phyloP scores from a whole-genome alignment of 2,329 filamentous ascomycete species.

The Pseudocercospora ulei region DNA sequence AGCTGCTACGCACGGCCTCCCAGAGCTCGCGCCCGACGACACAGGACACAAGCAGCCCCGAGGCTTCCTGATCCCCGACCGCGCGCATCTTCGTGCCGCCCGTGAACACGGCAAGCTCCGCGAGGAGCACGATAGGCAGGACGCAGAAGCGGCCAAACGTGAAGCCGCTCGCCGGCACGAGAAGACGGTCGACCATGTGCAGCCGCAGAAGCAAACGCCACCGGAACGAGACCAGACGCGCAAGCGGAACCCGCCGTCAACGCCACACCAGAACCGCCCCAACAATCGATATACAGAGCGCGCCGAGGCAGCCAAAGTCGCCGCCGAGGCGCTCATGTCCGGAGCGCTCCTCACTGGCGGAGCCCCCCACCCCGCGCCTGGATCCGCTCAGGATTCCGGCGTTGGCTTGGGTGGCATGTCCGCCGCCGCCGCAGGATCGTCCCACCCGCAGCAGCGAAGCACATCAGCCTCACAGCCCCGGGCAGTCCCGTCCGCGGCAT shows the following conservation, averaged over 20 bases:
- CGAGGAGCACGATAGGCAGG: constrained; percentile 1
- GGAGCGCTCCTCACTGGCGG: constrained; percentile 19
- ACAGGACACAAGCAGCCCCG: background rate
- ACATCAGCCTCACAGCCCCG: constrained; percentile 10
- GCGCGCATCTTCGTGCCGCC: constrained; percentile 10
- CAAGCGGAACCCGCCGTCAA: constrained; percentile 9
- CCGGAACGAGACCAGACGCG: constrained; percentile 4
- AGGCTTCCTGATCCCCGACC: constrained; percentile 8
- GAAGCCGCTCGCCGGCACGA: constrained; percentile 5
- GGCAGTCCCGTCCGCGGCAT: constrained; percentile 11
- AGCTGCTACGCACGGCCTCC: constrained; percentile 2
- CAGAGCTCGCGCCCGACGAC: background rate
- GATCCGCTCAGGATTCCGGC: constrained; percentile 14
- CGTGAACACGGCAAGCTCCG: constrained; percentile 3
- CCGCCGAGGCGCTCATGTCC: constrained; percentile 23
- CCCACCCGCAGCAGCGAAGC: constrained; percentile 4
- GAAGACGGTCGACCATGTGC: background rate
- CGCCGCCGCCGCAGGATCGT: background rate
- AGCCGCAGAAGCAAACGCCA: constrained; percentile 4
- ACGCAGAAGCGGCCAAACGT: constrained; percentile 1
- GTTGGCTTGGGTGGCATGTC: constrained; percentile 4
- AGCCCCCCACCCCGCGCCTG: constrained; percentile 1
- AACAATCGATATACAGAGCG: constrained; percentile 3
- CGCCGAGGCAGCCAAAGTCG: constrained; percentile 9
- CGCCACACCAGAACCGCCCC: constrained; percentile 10